Evolutionary conservation across 78 protist species (phyloP), one percentile per base, ranked within the genome.

Genomic region (Guillardia theta): DNA sequence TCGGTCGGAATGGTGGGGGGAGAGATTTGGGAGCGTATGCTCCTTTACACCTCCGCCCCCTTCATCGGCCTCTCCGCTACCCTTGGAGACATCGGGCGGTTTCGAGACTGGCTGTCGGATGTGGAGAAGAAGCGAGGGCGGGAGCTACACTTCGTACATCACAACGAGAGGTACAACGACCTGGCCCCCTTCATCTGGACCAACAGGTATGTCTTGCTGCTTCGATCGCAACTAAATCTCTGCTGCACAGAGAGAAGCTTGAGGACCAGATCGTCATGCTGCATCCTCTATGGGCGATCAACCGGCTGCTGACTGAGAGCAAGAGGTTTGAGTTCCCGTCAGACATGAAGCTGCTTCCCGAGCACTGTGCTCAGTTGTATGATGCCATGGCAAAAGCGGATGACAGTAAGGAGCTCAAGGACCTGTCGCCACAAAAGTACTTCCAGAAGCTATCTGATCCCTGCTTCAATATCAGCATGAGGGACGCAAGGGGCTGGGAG

Each of bases 21-120:
- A 24, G 94, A 70, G 9, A 30, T 93, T 24, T 98, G 98, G 98
- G 98, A 97, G 95, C 76, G 95, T 10, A 44, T 96, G 39, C 94
- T 98, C 27, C 33, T 94, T 21, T 33, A 95, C 50, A 94, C 92
- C 27, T 36, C 88, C 18, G 54, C 94, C 30, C 98, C 98, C 36
- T 97, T 97, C 94, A 30, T 98, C 19, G 99, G 98, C 0, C 94
- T 98, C n/a, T 97, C 98, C 6, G 99, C 99, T 0, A 97, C 99
- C 8, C 41, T 96, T 33, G 95, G 93, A 18, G 88, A 92, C 30
- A 90, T 98, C 70, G 53, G 53, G 50, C 4, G 48, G 18, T 78
- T 78, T 50, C 90, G 48, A 1, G 50, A 18, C 48, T 78, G 90
- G 90, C 90, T 78, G 50, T 27, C 10, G 21, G 18, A 18, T 9